phyloP scores from a whole-genome alignment of 2,329 filamentous ascomycete genomes.

The Drechslerella dactyloides region DNA sequence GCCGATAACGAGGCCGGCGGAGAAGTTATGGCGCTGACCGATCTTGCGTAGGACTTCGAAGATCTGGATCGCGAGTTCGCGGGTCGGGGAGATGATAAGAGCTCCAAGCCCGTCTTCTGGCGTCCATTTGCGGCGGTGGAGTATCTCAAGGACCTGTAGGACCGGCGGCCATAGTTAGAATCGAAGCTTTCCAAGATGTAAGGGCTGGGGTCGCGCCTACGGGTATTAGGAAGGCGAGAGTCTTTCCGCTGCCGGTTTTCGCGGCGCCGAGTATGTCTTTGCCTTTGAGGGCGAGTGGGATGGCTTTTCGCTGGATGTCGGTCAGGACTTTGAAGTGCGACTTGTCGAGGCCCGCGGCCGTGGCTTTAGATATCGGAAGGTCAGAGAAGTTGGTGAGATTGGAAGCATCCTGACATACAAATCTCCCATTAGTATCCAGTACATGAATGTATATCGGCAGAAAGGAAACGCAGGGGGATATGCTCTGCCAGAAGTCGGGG shows the following conservation, averaged over 20 bases:
- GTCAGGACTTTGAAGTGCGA: constrained; percentile 90
- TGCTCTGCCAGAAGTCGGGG: no score
- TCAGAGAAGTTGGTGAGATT: constrained; percentile 74
- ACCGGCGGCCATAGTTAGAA: no score
- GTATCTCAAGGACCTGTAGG: constrained; percentile 76
- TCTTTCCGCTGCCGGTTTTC: constrained; percentile 95
- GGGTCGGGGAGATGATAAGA: constrained; percentile 89
- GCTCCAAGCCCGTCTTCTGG: constrained; percentile 90
- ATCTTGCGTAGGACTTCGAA: constrained; percentile 93
- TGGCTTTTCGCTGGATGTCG: constrained; percentile 87
- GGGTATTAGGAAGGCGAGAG: constrained; percentile 87
- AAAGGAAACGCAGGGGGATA: no score
- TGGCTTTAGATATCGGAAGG: constrained; percentile 83
- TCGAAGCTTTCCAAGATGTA: background rate
- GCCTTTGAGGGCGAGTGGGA: constrained; percentile 84
- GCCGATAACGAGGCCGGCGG: constrained; percentile 89
- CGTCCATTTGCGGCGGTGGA: constrained; percentile 87
- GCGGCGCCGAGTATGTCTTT: constrained; percentile 90
- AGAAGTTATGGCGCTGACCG: constrained; percentile 85
- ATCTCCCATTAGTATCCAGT: background rate
- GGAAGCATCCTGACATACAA: constrained; percentile 65
- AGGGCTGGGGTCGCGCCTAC: constrained; percentile 55
- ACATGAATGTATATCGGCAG: background rate
- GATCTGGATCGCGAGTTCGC: constrained; percentile 94
- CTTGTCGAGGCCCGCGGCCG: constrained; percentile 76